Evolutionary conservation across 1,284 basidiomycete genomes (phyloP).

Genomic region (Phellinidium pouzarii): DNA sequence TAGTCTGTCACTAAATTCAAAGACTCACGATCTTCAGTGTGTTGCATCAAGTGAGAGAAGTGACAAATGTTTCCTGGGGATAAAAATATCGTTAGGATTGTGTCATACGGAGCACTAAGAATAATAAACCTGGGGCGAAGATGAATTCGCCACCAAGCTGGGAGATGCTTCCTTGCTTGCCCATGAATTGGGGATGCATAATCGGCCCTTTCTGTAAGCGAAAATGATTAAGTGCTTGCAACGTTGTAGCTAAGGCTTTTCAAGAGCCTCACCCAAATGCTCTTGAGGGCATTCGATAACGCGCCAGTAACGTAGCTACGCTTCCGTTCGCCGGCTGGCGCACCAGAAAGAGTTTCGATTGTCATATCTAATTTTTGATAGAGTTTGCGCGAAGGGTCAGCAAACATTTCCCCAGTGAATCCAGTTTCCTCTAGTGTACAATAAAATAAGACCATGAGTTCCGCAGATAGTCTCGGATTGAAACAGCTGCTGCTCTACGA

Average conservation of each 20-base stretch:
- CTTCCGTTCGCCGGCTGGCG: slow-evolving; percentile 40
- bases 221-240: not conserved
- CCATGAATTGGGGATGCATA: slow-evolving; percentile 40
- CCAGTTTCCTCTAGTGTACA: slow-evolving; percentile 36
- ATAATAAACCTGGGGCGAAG: slow-evolving; percentile 44
- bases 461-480: too few relatives aligned
- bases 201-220: slow-evolving; percentile 34
- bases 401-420: slow-evolving; percentile 46
- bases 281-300: slow-evolving; percentile 32
- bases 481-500: not conserved
- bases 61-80: slow-evolving; percentile 33
- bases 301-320: slow-evolving; percentile 39
- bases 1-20: not conserved
- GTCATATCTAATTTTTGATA: slow-evolving; percentile 48
- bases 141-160: slow-evolving; percentile 61
- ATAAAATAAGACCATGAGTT: not conserved
- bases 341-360: slow-evolving; percentile 35
- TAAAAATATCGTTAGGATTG: not conserved
- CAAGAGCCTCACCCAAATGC: slow-evolving; percentile 52
- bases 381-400: slow-evolving; percentile 49
- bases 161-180: slow-evolving; percentile 51
- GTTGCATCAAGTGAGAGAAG: slow-evolving; percentile 50
- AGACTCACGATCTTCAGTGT: slow-evolving; percentile 55
- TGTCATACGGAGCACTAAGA: not conserved
- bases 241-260: slow-evolving; percentile 19